Evolutionary conservation across 78 protist genomes (phyloP).

Genomic region (Mantamonas sphyraenae): DNA sequence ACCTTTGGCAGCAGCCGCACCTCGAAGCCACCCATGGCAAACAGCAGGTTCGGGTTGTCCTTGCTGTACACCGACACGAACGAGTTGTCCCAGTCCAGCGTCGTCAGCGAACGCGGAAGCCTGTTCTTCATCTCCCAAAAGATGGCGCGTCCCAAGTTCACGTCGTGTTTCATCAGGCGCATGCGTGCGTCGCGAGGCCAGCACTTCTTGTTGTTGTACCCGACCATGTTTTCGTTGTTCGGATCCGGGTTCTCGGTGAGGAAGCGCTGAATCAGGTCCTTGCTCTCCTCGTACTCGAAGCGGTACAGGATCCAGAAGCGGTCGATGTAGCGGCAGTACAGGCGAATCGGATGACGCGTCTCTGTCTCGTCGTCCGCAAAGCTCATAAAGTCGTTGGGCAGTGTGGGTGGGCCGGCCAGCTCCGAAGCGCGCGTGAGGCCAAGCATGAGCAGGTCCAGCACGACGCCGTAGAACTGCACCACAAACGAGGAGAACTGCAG

Average conservation of each 20-base stretch:
- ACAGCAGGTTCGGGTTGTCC: constrained; percentile 97
- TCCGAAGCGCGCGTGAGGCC: constrained; percentile 96
- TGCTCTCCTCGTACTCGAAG: constrained; percentile 86
- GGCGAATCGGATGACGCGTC: constrained; percentile 94
- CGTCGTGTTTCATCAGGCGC: constrained; percentile 94
- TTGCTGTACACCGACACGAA: constrained; percentile 90
- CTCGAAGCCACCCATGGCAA: constrained; percentile 96
- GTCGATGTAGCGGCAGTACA: constrained; percentile 93
- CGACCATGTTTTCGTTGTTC: constrained; percentile 98
- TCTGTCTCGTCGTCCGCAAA: constrained; percentile 63
- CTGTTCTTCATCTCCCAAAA: constrained; percentile 95
- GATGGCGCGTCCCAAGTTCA: constrained; percentile 97
- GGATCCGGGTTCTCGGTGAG: constrained; percentile 99
- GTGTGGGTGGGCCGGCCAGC: constrained; percentile 91
- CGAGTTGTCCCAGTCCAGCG: constrained; percentile 84
- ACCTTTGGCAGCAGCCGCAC: constrained; percentile 90
- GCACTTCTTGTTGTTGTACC: constrained; percentile 96
- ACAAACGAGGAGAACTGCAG: constrained; percentile 95
- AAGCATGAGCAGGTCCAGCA: constrained; percentile 90
- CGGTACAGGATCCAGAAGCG: constrained; percentile 78
- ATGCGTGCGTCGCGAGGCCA: constrained; percentile 99
- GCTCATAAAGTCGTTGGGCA: constrained; percentile 87
- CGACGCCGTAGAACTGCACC: constrained; percentile 77
- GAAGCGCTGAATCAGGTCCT: constrained; percentile 92
- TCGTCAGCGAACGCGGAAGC: constrained; percentile 91